phyloP scores from a whole-genome alignment of 2,329 filamentous ascomycete species.

The Penicillium hordei region DNA sequence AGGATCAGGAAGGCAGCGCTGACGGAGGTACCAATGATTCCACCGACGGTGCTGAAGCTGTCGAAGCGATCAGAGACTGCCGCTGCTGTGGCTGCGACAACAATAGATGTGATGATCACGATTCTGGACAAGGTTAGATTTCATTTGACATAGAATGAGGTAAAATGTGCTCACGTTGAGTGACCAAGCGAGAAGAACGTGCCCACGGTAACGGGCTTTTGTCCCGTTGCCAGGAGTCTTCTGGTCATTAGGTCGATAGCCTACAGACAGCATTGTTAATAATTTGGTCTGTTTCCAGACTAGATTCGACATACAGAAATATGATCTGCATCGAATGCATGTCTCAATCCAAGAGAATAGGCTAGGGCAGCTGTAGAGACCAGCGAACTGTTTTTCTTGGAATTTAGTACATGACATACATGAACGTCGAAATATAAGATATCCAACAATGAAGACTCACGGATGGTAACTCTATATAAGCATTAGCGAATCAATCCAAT shows the following conservation, averaged over 20 bases:
- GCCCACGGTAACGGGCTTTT: slow-evolving; percentile 84
- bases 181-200: slow-evolving; percentile 94
- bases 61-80: slow-evolving; percentile 79
- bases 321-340: slow-evolving; percentile 98
- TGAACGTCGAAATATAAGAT: fast-evolving
- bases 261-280: slow-evolving; percentile 43
- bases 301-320: slow-evolving; percentile 54
- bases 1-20: slow-evolving; percentile 80
- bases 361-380: slow-evolving; percentile 79
- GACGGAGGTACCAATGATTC: slow-evolving; percentile 85
- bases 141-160: not conserved
- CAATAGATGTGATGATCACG: slow-evolving; percentile 83
- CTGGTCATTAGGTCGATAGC: slow-evolving; percentile 96
- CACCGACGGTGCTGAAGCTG: slow-evolving; percentile 74
- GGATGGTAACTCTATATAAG: slow-evolving; percentile 36
- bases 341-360: slow-evolving; percentile 84
- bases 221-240: slow-evolving; percentile 79
- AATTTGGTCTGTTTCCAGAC: not conserved
- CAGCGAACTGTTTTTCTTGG: slow-evolving; percentile 52
- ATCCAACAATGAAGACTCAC: slow-evolving; percentile 27
- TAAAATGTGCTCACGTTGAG: slow-evolving; percentile 60
- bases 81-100: slow-evolving; percentile 86
- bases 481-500: slow-evolving; percentile 12
- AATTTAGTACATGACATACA: not conserved
- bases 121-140: slow-evolving; percentile 51